A percentile compares a stretch with the other conserved stretches of the same genome.
phyloP scores from a whole-genome alignment of 345 rosid species.

The Syzygium aromaticum region DNA sequence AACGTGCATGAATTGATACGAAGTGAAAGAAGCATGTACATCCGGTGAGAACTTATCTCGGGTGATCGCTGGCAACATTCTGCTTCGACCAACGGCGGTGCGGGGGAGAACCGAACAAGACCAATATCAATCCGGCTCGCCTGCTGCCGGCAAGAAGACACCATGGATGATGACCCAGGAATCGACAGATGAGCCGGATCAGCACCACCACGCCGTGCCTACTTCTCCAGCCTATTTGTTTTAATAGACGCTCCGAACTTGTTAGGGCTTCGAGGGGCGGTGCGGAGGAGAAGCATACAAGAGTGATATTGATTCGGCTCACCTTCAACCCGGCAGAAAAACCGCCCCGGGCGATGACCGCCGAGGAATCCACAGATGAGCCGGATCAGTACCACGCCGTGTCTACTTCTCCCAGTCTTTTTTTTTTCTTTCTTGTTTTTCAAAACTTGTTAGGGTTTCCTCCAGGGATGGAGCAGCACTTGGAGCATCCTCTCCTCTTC shows the following conservation, averaged over 20 bases:
- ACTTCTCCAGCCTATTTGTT: neutral
- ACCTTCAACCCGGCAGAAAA: neutral
- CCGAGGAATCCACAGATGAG: neutral
- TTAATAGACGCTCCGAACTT: neutral
- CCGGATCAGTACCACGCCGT: slow-evolving; percentile 12
- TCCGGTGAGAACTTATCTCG: neutral
- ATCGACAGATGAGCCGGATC: neutral
- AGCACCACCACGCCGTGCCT: neutral
- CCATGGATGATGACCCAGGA: neutral
- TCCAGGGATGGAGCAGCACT: neutral
- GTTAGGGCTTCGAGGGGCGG: neutral
- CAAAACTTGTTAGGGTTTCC: neutral
- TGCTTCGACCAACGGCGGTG: neutral
- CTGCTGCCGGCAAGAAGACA: neutral
- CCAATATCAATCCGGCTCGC: neutral
- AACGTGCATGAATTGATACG: neutral
- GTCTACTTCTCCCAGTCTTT: slow-evolving; percentile 1
- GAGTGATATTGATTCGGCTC: slow-evolving; percentile 21
- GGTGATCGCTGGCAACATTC: neutral
- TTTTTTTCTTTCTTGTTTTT: neutral
- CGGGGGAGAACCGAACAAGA: neutral
- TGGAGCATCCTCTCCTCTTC: neutral
- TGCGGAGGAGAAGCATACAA: slow-evolving; percentile 4
- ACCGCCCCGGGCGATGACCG: neutral
- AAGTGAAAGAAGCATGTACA: neutral